Percentiles rank a stretch among this genome's conserved stretches.
Conservation (phyloP, 2,329 filamentous ascomycete species). For the Colletotrichum acutatum region DNA sequence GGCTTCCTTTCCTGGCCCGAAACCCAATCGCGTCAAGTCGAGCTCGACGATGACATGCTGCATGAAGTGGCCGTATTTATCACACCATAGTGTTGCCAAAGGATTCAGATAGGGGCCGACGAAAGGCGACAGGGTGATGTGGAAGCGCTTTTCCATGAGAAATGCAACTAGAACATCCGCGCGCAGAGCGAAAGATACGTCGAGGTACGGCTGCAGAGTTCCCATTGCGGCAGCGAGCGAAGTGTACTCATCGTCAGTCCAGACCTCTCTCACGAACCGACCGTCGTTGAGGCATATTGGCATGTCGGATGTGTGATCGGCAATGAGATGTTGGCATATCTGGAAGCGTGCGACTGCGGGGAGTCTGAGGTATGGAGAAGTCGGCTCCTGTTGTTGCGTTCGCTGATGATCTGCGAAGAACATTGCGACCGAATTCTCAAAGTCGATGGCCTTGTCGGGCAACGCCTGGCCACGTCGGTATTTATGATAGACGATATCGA, state of each 20-base stretch:
- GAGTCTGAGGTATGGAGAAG: slow-evolving; percentile 39
- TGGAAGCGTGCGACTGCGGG: slow-evolving; percentile 41
- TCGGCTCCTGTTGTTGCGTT: background rate
- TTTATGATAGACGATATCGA: slow-evolving; percentile 50
- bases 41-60: slow-evolving; percentile 51
- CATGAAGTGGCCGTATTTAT: slow-evolving; percentile 49
- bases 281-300: slow-evolving; percentile 44
- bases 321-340: slow-evolving; percentile 43
- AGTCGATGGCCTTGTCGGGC: slow-evolving; percentile 8
- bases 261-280: slow-evolving; percentile 44
- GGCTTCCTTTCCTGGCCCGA: slow-evolving; percentile 42
- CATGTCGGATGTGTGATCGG: slow-evolving; percentile 30
- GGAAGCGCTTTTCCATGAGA: slow-evolving; percentile 48
- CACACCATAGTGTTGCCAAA: slow-evolving; percentile 48
- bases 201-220: slow-evolving; percentile 40
- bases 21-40: slow-evolving; percentile 51
- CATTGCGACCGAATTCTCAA: slow-evolving; percentile 37
- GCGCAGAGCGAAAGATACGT: slow-evolving; percentile 48
- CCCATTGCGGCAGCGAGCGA: slow-evolving; percentile 41
- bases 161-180: slow-evolving; percentile 50
- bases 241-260: slow-evolving; percentile 48
- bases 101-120: slow-evolving; percentile 45
- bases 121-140: slow-evolving; percentile 52
- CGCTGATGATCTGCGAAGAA: slow-evolving; percentile 39
- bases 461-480: slow-evolving; percentile 22